Evolutionary conservation across 495 filamentous ascomycete genomes (phyloP), one percentile per base, ranked within the genome.

Genomic region (Penicillium crystallinum): DNA sequence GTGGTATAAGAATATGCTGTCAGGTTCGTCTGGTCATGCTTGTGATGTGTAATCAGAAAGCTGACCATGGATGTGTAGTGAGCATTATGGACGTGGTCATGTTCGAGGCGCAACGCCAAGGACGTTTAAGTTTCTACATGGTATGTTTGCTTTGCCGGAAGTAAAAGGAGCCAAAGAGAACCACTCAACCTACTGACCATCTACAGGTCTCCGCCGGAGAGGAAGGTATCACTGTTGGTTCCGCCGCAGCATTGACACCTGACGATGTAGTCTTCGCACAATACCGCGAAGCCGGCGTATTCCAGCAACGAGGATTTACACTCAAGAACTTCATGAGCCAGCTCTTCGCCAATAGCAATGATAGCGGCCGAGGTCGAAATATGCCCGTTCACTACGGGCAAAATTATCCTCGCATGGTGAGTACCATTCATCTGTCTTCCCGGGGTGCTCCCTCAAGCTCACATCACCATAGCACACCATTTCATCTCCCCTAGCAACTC

Each of bases 341-440:
- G 67, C 70, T 97, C 4, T 97, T 99, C 68, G 83, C 95, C 23
- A 99, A 97, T 61, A 74, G 68, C 23, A 82, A 91, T 52, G 93
- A 99, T 54, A 69, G 70, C 3, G 91, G 92, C 2, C 79, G 76
- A 52, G 93, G 95, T 5, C 84, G 93, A 48, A 97, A 96, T 62
- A 99, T 99, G 93, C 95, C 93, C 10, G 89, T 97, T 15, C 93
- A 99, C 59, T 99, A 97, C 54, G 93, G 90, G 22, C 90, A 88
- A 61, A 79, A 76, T 29, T 83, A 87, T 58, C 75, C 91, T 21
- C 89, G 95, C 58, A 88, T 91, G 53, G 88, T 93, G 60, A 63
- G 80, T 70, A 27, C 8, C 29, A 38, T 14, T 22, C 12, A 31
- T 9, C 11, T 31, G 5, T 11, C 4, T 4, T 31, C 10, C 29